Evolutionary conservation across 768 basidiomycete genomes (phyloP).

Genomic region (Pisolithus albus): DNA sequence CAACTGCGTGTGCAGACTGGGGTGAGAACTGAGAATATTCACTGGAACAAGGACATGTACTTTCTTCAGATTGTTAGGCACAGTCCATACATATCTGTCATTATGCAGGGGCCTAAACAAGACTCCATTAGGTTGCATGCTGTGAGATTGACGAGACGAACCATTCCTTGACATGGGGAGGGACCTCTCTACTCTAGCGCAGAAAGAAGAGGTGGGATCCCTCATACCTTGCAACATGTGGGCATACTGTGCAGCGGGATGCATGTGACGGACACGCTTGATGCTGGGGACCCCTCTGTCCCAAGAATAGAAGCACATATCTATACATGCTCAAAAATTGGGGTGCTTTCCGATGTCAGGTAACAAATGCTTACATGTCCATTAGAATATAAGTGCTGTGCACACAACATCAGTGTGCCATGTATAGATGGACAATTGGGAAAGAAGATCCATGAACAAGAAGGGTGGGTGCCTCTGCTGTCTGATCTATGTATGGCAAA

Average conservation of each 20-base stretch:
- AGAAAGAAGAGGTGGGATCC: not conserved
- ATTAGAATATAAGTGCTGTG: conserved; percentile 80
- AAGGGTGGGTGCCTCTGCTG: conserved; percentile 64
- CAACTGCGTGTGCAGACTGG: not conserved
- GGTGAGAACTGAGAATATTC: conserved; percentile 4
- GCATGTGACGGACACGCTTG: conserved; percentile 75
- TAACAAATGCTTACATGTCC: conserved; percentile 53
- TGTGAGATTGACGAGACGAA: conserved; percentile 25
- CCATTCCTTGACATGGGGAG: conserved; percentile 49
- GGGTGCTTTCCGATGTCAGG: conserved; percentile 4
- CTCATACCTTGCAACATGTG: conserved; percentile 75
- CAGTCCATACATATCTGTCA: conserved; percentile 70
- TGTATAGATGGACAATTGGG: not conserved
- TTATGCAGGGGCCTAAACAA: conserved; percentile 67
- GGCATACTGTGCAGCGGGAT: conserved; percentile 92
- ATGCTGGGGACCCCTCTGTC: conserved; percentile 84
- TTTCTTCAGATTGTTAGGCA: conserved; percentile 85
- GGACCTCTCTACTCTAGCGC: not conserved
- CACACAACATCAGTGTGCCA: conserved; percentile 7
- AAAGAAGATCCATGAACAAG: conserved; percentile 46
- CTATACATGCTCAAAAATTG: conserved; percentile 31
- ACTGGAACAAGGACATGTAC: conserved; percentile 32
- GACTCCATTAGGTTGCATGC: conserved; percentile 5
- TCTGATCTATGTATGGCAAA: conserved; percentile 65
- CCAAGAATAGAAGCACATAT: conserved; percentile 89